Conservation (phyloP, 352 stramenopile genomes). For the Phytopythium ostracodes region DNA sequence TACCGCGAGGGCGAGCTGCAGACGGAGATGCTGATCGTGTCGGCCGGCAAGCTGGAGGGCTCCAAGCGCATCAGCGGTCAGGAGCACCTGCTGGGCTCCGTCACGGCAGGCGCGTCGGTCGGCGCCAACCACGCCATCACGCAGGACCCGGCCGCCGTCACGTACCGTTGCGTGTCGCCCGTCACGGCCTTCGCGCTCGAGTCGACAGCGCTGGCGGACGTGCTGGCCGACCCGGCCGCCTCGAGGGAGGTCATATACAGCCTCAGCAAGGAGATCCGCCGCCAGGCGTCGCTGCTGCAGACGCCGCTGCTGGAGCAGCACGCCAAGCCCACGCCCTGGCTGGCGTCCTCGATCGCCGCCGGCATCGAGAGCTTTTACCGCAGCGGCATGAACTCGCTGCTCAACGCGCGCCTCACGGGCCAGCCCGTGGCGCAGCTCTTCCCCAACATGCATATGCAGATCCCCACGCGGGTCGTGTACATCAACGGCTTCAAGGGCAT, state of each 20-base stretch:
- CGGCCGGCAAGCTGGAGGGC: conserved; percentile 58
- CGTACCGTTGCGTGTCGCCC: conserved; percentile 72
- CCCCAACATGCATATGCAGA: conserved; percentile 93
- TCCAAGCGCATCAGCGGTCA: conserved; percentile 84
- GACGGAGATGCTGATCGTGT: conserved; percentile 76
- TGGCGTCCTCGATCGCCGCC: conserved; percentile 88
- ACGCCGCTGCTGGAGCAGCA: conserved; percentile 90
- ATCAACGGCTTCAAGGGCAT: conserved; percentile 94
- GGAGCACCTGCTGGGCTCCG: conserved; percentile 63
- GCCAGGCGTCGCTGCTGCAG: conserved; percentile 77
- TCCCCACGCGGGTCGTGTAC: conserved; percentile 90
- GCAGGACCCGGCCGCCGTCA: conserved; percentile 74
- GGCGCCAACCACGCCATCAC: conserved; percentile 81
- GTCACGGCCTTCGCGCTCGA: conserved; percentile 76
- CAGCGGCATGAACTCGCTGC: conserved; percentile 88
- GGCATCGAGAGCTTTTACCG: conserved; percentile 93
- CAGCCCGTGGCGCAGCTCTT: conserved; percentile 82
- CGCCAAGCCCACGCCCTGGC: conserved; percentile 86
- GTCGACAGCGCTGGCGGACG: conserved; percentile 57
- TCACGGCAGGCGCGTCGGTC: conserved; percentile 46
- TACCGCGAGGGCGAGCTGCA: conserved; percentile 80
- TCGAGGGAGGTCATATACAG: conserved; percentile 85
- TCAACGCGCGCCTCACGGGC: conserved; percentile 86
- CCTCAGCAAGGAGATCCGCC: conserved; percentile 86
- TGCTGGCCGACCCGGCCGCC: conserved; percentile 70